Base-by-base conservation (phyloP, 345 rosid genomes). In the Chamaenerion angustifolium region DNA sequence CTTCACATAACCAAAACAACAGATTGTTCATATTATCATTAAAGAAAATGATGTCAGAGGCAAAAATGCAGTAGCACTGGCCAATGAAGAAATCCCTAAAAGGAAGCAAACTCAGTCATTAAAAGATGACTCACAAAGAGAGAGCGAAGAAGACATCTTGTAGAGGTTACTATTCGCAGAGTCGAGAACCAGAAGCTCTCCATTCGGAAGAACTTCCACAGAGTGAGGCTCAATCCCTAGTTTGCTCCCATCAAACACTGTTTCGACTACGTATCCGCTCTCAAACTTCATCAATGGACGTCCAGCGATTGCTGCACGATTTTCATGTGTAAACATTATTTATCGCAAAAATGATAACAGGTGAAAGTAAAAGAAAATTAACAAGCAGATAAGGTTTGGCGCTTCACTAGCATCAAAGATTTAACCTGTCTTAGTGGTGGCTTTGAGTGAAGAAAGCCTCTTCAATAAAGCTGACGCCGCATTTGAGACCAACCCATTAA, bases 221-320 rank as follows among this genome's bases (percentile, higher is more conserved):
- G 90, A 65, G 63, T 77, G 71, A 21, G 99, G 99, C 66, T 88
- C 99, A 40, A 88, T 71, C 40, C 96, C 96, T 19, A 88, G 94
- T 59, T 88, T 93, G 64, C 99, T 93, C 58, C 99, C 99, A 53
- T 93, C 99, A 64, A 93, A 88, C 58, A 93, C 95, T 0, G 99
- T 93, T 69, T 93, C 99, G 52, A 93, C 99, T 25, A 73, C 51
- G 57, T 84, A 93, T n/a, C 99, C 99, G 68, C 82, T 61, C 67
- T 93, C 99, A 21, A 80, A 93, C 72, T 82, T 93, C 88, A 93
- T 79, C 90, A 74, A 69, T 51, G 99, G 85, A 64, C 94, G 90
- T 51, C 84, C 80, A 10, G 86, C 51, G 67, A 88, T 69, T 1
- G 90, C 95, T 88, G 69, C 54, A 56, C 16, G 54, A 45, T 55